These are phyloP conservation scores for Backusella circina DNA, from an alignment of 192 early-diverging fungal species.

Conservation along the genomic window DNA sequence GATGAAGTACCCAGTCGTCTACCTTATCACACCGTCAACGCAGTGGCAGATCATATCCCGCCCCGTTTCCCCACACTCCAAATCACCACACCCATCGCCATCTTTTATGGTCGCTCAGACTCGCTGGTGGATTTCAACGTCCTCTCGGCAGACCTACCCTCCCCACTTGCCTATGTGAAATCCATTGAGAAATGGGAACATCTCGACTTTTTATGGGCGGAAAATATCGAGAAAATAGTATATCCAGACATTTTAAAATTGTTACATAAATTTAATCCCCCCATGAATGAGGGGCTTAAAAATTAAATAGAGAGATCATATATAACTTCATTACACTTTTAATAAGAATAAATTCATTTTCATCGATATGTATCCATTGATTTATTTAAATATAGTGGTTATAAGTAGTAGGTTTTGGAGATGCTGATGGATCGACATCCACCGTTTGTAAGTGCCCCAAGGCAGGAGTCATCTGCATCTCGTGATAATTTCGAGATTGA, in stretches of 20 bases:
- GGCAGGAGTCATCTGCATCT: background rate
- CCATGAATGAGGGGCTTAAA: background rate
- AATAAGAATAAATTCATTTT: background rate
- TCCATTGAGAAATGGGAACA: slow-evolving; percentile 80
- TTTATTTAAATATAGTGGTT: background rate
- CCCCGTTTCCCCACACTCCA: slow-evolving; percentile 74
- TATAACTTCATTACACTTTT: background rate
- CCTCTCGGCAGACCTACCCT: slow-evolving; percentile 47
- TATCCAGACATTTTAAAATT: slow-evolving; percentile 44
- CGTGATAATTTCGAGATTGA: background rate
- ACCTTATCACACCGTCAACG: slow-evolving; percentile 41
- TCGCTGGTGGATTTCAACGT: slow-evolving; percentile 74
- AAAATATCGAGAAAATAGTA: slow-evolving; percentile 40
- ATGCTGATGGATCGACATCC: background rate
- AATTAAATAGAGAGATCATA: background rate
- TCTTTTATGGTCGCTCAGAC: slow-evolving; percentile 90
- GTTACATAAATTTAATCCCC: slow-evolving; percentile 33
- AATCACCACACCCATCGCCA: slow-evolving; percentile 79
- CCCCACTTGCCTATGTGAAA: slow-evolving; percentile 51
- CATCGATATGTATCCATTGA: background rate
- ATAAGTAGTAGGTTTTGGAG: background rate
- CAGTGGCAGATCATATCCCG: slow-evolving; percentile 53
- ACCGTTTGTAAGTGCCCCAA: background rate
- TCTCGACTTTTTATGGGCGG: slow-evolving; percentile 51
- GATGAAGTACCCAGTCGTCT: slow-evolving; percentile 74